Conservation (phyloP, 1,284 basidiomycete species). For the Ustilago sp. region DNA sequence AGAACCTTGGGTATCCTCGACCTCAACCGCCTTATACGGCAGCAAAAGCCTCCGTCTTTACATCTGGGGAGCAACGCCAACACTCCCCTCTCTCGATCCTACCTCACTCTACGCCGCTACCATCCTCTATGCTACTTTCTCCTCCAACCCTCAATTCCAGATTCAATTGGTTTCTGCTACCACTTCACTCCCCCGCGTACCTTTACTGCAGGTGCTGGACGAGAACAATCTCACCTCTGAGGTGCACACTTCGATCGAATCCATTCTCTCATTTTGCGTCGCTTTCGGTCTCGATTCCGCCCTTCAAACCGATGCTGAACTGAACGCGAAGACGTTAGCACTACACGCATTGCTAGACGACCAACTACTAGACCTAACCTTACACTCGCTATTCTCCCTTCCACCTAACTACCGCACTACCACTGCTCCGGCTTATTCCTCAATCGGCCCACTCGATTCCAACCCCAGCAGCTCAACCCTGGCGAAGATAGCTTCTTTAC, state of each 20-base stretch:
- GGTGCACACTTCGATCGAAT: slow-evolving; percentile 37
- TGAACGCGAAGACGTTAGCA: slow-evolving; percentile 27
- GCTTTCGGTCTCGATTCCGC: slow-evolving; percentile 34
- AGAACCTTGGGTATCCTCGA: not conserved
- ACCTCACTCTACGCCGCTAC: slow-evolving; percentile 56
- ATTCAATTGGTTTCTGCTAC: slow-evolving; percentile 43
- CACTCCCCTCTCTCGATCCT: slow-evolving; percentile 56
- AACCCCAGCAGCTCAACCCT: not conserved
- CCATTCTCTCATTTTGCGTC: slow-evolving; percentile 34
- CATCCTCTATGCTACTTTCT: slow-evolving; percentile 47
- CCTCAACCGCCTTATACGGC: not conserved
- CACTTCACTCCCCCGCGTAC: slow-evolving; percentile 46
- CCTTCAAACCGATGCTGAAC: slow-evolving; percentile 8
- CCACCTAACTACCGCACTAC: slow-evolving; percentile 55
- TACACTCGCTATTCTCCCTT: slow-evolving; percentile 60
- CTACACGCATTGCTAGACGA: slow-evolving; percentile 56
- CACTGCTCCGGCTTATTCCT: slow-evolving; percentile 44
- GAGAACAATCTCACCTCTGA: slow-evolving; percentile 15
- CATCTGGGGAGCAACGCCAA: slow-evolving; percentile 36
- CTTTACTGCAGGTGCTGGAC: slow-evolving; percentile 43
- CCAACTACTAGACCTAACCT: slow-evolving; percentile 46
- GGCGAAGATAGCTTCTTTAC: slow-evolving; percentile 19
- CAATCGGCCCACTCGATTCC: slow-evolving; percentile 13
- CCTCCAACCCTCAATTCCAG: not conserved
- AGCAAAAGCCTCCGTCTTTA: slow-evolving; percentile 27